Evolutionary conservation across 768 basidiomycete genomes (phyloP).

Genomic region (Lactarius sp.): DNA sequence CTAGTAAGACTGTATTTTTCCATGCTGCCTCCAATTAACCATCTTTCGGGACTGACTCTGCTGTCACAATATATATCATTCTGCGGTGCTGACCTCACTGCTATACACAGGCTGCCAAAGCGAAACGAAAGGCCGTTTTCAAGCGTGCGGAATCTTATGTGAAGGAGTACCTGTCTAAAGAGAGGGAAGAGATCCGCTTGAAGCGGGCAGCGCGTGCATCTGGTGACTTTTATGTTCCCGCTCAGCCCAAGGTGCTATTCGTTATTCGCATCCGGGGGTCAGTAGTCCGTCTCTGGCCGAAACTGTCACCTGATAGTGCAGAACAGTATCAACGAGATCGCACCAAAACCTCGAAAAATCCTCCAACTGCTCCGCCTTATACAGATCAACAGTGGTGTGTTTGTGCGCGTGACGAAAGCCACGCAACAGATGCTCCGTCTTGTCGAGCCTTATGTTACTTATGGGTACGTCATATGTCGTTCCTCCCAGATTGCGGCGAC

Average conservation of each 20-base stretch:
- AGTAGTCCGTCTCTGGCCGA: conserved; percentile 33
- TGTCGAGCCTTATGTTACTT: conserved; percentile 95
- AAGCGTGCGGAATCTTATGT: conserved; percentile 98
- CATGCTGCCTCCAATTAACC: conserved; percentile 85
- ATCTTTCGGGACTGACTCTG: conserved; percentile 87
- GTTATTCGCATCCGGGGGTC: conserved; percentile 96
- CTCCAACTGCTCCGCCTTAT: conserved; percentile 96
- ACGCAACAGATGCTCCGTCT: conserved; percentile 98
- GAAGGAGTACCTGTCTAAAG: conserved; percentile 89
- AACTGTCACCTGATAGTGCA: conserved; percentile 14
- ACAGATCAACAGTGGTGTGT: conserved; percentile 99
- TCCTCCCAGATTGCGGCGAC: neutral
- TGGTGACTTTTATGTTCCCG: conserved; percentile 97
- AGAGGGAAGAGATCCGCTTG: conserved; percentile 94
- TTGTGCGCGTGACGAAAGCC: conserved; percentile 94
- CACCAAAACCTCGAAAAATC: conserved; percentile 99
- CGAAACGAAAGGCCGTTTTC: conserved; percentile 96
- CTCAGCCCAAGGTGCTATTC: conserved; percentile 96
- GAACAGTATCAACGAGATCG: conserved; percentile 96
- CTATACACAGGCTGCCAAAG: conserved; percentile 65
- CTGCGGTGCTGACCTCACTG: conserved; percentile 21
- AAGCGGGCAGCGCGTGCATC: conserved; percentile 87
- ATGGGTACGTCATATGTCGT: conserved; percentile 65
- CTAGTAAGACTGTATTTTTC: conserved; percentile 59
- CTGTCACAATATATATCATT: conserved; percentile 23